Evolutionary conservation across 805 yeast species (phyloP), one percentile per base, ranked within the genome.

Genomic region (Wickerhamiella parazyma): DNA sequence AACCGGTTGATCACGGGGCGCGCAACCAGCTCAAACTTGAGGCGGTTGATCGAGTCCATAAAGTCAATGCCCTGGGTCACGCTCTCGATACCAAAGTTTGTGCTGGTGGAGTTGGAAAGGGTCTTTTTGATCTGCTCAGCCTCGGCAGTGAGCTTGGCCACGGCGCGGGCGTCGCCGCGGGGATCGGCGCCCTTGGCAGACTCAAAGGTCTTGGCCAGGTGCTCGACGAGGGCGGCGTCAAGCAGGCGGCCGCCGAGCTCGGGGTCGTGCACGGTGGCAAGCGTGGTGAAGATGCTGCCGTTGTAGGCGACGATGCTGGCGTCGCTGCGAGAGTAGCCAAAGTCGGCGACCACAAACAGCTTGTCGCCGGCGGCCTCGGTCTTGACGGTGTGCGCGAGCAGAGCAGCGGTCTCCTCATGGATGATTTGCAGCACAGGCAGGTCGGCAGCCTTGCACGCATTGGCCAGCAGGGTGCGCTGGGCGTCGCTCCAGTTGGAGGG

Each of bases 261-360:
- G 54, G 69, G 69, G 61, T 83, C 81, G 59, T 86, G 94, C 47
- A 76, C 75, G 51, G 95, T 84, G 48, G 94, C 80, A 54, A 91
- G 70, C 38, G 85, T 70, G 45, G 98, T 89, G 66, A 83, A 72
- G 53, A 91, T 75, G 57, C 98, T 98, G 51, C 95, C 95, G 69
- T 96, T 78, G 43, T 80, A 82, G 33, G 96, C 78, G 55, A 91
- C 69, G 41, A 91, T 87, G 47, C 97, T 95, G 49, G 87, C 95
- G 60, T 91, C 97, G 34, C 94, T 79, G 66, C 97, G 75, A 54
- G 86, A 72, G 59, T 95, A 96, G 62, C 98, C 98, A 57, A 91
- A 83, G 65, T 91, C 98, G 44, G 94, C 93, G 53, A 91, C 95
- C 40, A 85, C 93, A 57, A 78, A 78, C 48, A 83, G 64, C 69